Conservation (phyloP, 352 stramenopile species). For the Blastocystis sp. region DNA sequence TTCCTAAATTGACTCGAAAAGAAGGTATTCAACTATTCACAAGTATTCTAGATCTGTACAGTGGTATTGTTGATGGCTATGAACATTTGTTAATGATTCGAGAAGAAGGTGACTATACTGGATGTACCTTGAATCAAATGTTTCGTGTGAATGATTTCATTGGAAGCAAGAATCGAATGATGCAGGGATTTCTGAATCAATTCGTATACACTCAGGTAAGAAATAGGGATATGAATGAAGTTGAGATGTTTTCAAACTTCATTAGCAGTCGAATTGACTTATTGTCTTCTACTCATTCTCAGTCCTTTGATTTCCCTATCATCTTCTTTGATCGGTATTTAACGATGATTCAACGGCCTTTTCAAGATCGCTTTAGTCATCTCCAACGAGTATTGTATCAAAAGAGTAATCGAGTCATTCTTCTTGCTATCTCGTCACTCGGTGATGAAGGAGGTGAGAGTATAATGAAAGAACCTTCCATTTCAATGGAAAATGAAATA, state of each 20-base stretch:
- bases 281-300: not conserved
- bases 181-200: not conserved
- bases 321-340: conserved; percentile 55
- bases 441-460: too few species aligned
- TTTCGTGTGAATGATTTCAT: conserved; percentile 16
- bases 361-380: conserved; percentile 5
- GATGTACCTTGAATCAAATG: conserved; percentile 15
- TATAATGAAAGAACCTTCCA: not conserved
- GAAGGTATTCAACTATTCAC: conserved; percentile 20
- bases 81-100: not conserved
- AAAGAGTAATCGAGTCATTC: conserved; percentile 18
- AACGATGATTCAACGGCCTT: conserved; percentile 16
- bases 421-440: not conserved
- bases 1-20: not conserved
- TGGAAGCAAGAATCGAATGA: not conserved
- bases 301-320: conserved; percentile 7
- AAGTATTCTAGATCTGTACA: conserved; percentile 7
- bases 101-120: not conserved
- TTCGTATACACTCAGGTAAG: conserved; percentile 2
- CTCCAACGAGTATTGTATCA: conserved; percentile 10
- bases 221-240: not conserved
- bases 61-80: not conserved
- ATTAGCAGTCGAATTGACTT: not conserved
- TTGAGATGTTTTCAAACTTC: conserved; percentile 25
- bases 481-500: too few species aligned